These are phyloP conservation scores for Verbascum thapsus DNA, from an alignment of 257 asterid species.

Conservation along the genomic window DNA sequence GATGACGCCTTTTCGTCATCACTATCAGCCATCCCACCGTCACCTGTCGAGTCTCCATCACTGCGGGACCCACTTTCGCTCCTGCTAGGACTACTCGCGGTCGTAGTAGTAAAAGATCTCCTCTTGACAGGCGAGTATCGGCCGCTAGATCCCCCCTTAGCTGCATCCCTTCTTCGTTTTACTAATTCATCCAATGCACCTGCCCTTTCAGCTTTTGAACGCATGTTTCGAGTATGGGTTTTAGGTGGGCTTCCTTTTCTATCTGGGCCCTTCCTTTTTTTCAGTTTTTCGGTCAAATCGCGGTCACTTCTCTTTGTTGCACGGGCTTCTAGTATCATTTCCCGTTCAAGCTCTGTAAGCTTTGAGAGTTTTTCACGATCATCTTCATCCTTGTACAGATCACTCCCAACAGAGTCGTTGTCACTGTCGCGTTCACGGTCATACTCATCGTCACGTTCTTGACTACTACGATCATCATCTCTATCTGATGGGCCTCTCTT, in stretches of 20 bases:
- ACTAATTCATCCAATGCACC: conserved; percentile 87
- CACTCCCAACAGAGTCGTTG: conserved; percentile 94
- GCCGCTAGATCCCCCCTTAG: conserved; percentile 63
- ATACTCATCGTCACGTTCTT: conserved; percentile 60
- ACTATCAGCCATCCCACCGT: conserved; percentile 86
- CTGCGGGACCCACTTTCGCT: conserved; percentile 77
- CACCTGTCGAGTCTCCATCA: conserved; percentile 80
- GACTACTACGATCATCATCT: conserved; percentile 72
- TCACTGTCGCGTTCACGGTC: conserved; percentile 73
- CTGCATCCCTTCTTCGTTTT: conserved; percentile 75
- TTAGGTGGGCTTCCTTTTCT: conserved; percentile 77
- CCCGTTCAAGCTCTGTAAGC: conserved; percentile 88
- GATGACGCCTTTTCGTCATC: conserved; percentile 77
- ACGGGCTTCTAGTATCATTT: conserved; percentile 83
- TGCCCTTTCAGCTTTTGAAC: conserved; percentile 82
- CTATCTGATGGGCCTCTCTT: conserved; percentile 82
- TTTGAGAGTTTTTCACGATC: conserved; percentile 85
- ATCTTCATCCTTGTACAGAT: conserved; percentile 84
- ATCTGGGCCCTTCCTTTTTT: conserved; percentile 51
- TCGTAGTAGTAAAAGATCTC: conserved; percentile 60
- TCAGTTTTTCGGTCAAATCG: conserved; percentile 67
- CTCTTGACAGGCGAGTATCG: conserved; percentile 87
- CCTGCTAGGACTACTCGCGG: conserved; percentile 72
- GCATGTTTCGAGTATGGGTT: conserved; percentile 70
- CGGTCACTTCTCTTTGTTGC: conserved; percentile 87